Base-by-base conservation (phyloP, 2,329 filamentous ascomycete species). In the Truncatella angustata region DNA sequence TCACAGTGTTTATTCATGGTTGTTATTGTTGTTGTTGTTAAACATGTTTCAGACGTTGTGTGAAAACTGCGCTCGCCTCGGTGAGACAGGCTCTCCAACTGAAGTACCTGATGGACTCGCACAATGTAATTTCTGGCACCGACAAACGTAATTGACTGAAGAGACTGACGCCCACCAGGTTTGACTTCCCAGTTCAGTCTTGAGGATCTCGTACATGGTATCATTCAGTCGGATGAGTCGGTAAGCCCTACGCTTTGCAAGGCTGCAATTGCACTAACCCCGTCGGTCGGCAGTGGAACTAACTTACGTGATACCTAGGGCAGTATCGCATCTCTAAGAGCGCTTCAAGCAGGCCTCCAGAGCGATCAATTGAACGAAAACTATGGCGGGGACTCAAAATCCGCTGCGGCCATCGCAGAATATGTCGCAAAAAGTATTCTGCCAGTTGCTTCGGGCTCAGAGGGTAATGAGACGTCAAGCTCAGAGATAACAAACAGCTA, bases 371-470 rank as follows among this genome's bases (percentile, higher is more conserved):
- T 51, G 11, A 16, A 26, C 6, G n/a, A 14, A 6, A 16, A 16
- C 12, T 11, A 5, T 14, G 14, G 7, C 6, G 18, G 16, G 10
- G 18, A 44, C 18, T 14, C 24, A 9, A 28, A 51, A 11, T 26
- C 18, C 18, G 5, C 45, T 5, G 18, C 21, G n/a, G 21, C 23
- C 28, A 36, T 51, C 20, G 49, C 37, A 7, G 20, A n/a, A 16
- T 45, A 51, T 23, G 49, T 51, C 6, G 39, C 49, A 18, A 16
- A 26, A 12, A 42, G 36, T 18, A 50, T 50, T 26, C 7, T 24
- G 35, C 47, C 46, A 35, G 21, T 50, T 6, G 35, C 35, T 4
- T 14, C 24, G 2, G 35, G 9, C 23, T 26, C 34, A 36, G 11
- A 23, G 4, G 23, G 35, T 26, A 23, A 20, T 49, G 23, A 49